A percentile compares a stretch with the other conserved stretches of the same genome.
Conservation (phyloP, 495 filamentous ascomycete species). For the Hypoxylon rickii region DNA sequence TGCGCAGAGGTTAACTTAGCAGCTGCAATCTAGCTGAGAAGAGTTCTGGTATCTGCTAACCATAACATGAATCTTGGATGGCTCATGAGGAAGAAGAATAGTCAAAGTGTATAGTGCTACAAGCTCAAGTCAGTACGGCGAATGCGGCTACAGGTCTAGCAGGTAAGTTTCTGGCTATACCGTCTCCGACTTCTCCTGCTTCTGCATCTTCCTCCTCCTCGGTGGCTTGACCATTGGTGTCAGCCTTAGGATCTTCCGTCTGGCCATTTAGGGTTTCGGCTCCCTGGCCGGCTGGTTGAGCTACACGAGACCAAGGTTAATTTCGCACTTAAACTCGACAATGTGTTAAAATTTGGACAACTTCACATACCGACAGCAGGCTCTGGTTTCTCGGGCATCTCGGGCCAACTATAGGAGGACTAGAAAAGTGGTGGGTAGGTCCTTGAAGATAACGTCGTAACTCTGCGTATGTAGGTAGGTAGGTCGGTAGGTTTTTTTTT, state of each 20-base stretch:
- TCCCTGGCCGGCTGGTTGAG: constrained; percentile 29
- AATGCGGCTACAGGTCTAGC: neutral
- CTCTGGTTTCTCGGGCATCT: constrained; percentile 37
- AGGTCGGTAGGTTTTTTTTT: no score
- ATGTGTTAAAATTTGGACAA: neutral
- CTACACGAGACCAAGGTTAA: constrained; percentile 22
- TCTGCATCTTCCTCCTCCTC: constrained; percentile 38
- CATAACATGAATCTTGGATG: constrained; percentile 80
- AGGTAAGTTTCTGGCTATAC: constrained; percentile 9
- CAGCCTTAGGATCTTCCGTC: constrained; percentile 28
- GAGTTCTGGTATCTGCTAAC: constrained; percentile 56
- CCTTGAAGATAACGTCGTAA: no score
- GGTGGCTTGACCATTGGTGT: constrained; percentile 28
- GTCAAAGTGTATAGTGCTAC: constrained; percentile 72
- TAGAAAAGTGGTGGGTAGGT: constrained; percentile 18
- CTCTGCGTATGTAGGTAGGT: no score
- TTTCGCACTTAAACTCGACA: constrained; percentile 4
- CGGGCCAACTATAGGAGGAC: constrained; percentile 12
- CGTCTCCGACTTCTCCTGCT: constrained; percentile 33
- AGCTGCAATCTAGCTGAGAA: constrained; percentile 28
- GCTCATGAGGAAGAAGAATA: constrained; percentile 81
- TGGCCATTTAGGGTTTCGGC: constrained; percentile 30
- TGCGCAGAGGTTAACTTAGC: constrained; percentile 40
- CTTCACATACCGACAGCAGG: constrained; percentile 23
- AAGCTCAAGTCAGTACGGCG: constrained; percentile 20